Base-by-base conservation (phyloP, 768 basidiomycete genomes). In the Cyclocybe cylindracea region DNA sequence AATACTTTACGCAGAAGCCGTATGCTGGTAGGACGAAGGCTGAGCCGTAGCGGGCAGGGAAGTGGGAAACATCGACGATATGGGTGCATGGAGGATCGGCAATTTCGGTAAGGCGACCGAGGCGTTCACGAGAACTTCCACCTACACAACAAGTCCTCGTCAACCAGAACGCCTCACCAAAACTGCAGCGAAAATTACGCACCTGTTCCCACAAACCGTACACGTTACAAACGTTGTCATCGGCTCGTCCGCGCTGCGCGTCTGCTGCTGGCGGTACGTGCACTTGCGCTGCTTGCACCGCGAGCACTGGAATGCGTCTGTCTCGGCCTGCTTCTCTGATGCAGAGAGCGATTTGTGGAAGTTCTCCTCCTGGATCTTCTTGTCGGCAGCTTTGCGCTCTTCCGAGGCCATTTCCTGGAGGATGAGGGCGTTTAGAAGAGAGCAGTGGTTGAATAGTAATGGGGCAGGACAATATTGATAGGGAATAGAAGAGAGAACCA, bases 151-250 rank as follows among this genome's bases (percentile, higher is more conserved):
- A n/a, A 52, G n/a, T n/a, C n/a, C n/a, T n/a, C n/a, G n/a, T n/a
- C n/a, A n/a, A n/a, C n/a, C 24, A 82, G 81, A 48, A 81, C 79
- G 69, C 89, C 89, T 48, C 84, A 84, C 56, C 41, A 54, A 39
- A 13, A 44, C 41, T 42, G 34, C 13, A 19, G 29, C 32, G 32
- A 19, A 44, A 29, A 10, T 40, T 19, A 51, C 56, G 40, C 39
- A 34, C 31, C 50, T 8, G 53, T 46, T 37, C 29, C 40, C 16
- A n/a, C 11, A 53, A 46, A 46, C 38, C 24, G 48, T n/a, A 64
- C 74, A 92, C 84, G 91, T 94, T 59, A 94, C 91, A 66, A 94
- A 96, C 14, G 94, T 95, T 2, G 96, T 98, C 95, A 98, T 98
- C 18, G 96, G 95, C 72, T 98, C 97, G 73, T 98, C 97, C 7